Evolutionary conservation across 1,284 basidiomycete species (phyloP), one percentile per base, ranked within the genome.

Genomic region (Crucibulum parvulum): DNA sequence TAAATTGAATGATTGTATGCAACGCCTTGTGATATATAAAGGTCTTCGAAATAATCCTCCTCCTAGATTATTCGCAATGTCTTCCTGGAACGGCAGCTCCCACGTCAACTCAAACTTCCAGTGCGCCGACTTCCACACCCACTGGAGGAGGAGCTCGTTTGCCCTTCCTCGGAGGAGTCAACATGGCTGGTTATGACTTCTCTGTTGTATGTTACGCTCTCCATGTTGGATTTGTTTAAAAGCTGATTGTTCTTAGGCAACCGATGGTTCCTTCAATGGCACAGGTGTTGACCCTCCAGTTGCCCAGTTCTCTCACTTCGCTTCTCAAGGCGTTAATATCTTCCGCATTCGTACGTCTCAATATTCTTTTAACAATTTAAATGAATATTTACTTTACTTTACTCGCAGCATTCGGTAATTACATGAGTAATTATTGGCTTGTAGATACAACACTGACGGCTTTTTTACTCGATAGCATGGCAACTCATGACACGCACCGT

Each of bases 401-500:
- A 18, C 48, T 46, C 54, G 38, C 45, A 68, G 63, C 63, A 62
- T 73, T 64, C 66, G 68, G 51, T 69, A 64, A 51, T 59, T 57
- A 11, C 37, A 39, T 37, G 7, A n/a, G 31, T 16, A 8, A 52
- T 37, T 16, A 7, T 51, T 37, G 18, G 3, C 36, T 16, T 46
- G 41, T 10, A 37, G 36, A 38, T 16, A 7, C 16, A 50, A 18
- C 37, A 6, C 55, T 46, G 16, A 13, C 35, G 24, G 1, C 15
- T 16, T 31, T n/a, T n/a, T 8, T 11, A 51, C 15, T 39, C 18
- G 16, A n/a, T 39, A 71, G 73, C 72, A 35, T 75, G 86, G 85
- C 84, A 85, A 67, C 73, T 84, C 61, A 81, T 85, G 76, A 83
- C 81, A 7, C 81, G 81, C 34, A 77, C 75, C 18, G 63, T 85